Evolutionary conservation across 306 rosid genomes (phyloP).

Genomic region (Ziziphus jujuba): DNA sequence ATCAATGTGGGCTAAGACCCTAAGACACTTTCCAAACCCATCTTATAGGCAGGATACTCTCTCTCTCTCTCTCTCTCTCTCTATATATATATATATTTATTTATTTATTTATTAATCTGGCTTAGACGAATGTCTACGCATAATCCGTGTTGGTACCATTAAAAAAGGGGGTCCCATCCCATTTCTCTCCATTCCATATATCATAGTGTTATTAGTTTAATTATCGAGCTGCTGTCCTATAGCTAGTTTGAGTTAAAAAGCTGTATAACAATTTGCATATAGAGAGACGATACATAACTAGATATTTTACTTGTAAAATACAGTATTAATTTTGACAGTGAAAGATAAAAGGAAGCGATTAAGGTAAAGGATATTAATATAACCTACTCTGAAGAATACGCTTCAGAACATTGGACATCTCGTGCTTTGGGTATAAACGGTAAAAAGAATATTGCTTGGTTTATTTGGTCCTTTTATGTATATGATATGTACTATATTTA

Average conservation of each 20-base stretch:
- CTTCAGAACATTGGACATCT: background rate
- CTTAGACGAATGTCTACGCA: background rate
- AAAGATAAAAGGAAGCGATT: background rate
- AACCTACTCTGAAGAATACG: background rate
- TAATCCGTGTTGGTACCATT: too few species aligned
- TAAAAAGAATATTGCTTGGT: background rate
- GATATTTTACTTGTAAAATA: background rate
- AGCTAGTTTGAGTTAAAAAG: background rate
- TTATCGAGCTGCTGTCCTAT: background rate
- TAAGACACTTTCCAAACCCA: constrained; percentile 3
- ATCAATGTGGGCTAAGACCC: background rate
- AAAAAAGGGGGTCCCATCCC: too few species aligned
- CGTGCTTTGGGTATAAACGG: background rate
- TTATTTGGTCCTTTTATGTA: too few species aligned
- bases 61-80: too few species aligned
- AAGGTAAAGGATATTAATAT: background rate
- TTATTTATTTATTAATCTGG: background rate
- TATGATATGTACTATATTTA: too few species aligned
- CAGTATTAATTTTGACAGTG: background rate
- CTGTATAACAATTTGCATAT: background rate
- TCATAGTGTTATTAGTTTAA: background rate
- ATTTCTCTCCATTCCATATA: background rate
- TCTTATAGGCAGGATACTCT: constrained; percentile 1
- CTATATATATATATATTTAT: background rate
- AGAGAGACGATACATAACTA: background rate